phyloP scores from a whole-genome alignment of 1,139 yeast species.

The Suhomyces kunorum region DNA sequence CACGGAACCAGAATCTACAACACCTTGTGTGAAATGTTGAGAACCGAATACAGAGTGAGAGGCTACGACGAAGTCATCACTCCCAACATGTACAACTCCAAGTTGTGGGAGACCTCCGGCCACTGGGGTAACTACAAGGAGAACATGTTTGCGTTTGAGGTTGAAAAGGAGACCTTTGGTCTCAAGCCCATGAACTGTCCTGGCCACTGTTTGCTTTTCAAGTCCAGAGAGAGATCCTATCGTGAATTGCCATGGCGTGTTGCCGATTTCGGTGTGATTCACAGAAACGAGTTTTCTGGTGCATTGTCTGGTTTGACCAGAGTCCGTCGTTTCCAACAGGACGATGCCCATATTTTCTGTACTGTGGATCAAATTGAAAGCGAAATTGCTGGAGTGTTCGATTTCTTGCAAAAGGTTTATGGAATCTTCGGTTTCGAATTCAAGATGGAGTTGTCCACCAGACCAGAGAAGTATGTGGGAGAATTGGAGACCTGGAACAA shows the following conservation, averaged over 20 bases:
- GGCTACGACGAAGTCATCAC: constrained; percentile 98
- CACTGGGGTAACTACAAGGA: constrained; percentile 98
- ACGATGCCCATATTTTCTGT: constrained; percentile 98
- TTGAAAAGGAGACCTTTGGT: constrained; percentile 86
- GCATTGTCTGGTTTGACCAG: constrained; percentile 83
- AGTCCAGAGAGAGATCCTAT: constrained; percentile 85
- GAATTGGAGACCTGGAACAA: constrained; percentile 82
- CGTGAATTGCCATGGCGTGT: constrained; percentile 95
- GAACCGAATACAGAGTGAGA: constrained; percentile 81
- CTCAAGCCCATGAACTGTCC: constrained; percentile 99
- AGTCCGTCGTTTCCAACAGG: constrained; percentile 98
- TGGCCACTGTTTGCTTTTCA: constrained; percentile 91
- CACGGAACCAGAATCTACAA: constrained; percentile 97
- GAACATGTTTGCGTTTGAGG: constrained; percentile 95
- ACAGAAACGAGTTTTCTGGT: constrained; percentile 94
- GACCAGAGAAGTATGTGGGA: constrained; percentile 93
- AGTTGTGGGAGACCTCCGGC: constrained; percentile 97
- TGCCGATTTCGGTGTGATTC: constrained; percentile 94
- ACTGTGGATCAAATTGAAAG: constrained; percentile 80
- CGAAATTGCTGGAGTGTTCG: constrained; percentile 79
- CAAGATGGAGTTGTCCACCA: constrained; percentile 86
- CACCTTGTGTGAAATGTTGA: constrained; percentile 72
- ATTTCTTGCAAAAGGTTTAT: constrained; percentile 76
- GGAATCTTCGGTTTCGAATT: constrained; percentile 86
- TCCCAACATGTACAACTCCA: constrained; percentile 94